Base-by-base conservation (phyloP, 2,329 filamentous ascomycete genomes). In the Chaetomiaceae sp. region DNA sequence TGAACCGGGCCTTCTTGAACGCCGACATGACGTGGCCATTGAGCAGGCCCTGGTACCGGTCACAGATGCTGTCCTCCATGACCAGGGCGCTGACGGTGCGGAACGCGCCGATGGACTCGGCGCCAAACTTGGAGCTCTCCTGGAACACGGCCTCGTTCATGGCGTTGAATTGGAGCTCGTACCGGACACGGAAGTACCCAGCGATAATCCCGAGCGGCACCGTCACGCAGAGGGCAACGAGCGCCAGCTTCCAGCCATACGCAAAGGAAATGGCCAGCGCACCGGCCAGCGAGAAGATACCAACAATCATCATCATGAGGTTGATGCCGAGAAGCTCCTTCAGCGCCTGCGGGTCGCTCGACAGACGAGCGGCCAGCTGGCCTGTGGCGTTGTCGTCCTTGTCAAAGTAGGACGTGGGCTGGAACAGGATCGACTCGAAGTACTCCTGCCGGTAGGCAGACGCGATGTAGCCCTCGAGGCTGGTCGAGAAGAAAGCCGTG, bases 181-280 rank as follows among this genome's bases (percentile, higher is more conserved):
- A 79, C 54, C 69, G 73, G 57, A 81, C 67, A 1, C 78, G 73
- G 65, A 72, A 76, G 59, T 73, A 82, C 0, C 72, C 73, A 0
- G 74, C 70, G 5, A 65, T 48, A 3, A 81, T 56, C 39, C 73
- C 69, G 19, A 81, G 62, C 0, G 78, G 78, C 48, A 79, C 65
- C 5, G 78, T 76, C 8, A 86, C 79, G 58, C 81, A 85, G 8
- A 82, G 70, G 0, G 79, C 76, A 0, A 91, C 82, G 0, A 89
- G 68, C 0, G 83, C 81, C 8, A 92, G 73, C 64, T 89, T 91
- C 87, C 87, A 91, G 1, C 85, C 84, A 63, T 85, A 89, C 4
- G 76, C 72, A 60, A 88, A 89, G 1, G 84, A 76, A 45, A 91
- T 85, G 38, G 76, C 70, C 13, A 88, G 67, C 7, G 79, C 81